phyloP scores from a whole-genome alignment of 306 rosid genomes.

The Prunus dulcis region DNA sequence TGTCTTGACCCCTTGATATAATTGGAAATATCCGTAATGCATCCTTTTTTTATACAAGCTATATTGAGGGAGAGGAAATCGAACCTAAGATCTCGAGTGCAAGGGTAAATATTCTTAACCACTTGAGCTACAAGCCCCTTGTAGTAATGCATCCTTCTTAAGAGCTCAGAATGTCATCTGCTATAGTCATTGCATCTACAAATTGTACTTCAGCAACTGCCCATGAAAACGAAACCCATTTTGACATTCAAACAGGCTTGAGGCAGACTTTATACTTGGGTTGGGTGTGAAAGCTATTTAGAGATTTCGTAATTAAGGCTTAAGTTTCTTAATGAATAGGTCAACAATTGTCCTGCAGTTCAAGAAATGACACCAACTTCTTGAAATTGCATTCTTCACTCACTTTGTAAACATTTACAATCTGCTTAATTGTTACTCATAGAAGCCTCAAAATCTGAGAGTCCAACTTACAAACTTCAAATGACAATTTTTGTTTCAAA shows the following conservation, averaged over 20 bases:
- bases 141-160: too few species aligned
- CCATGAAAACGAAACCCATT: not conserved
- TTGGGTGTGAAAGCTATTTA: not conserved
- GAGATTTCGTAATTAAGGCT: not conserved
- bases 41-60: too few species aligned
- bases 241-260: not conserved
- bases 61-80: too few species aligned
- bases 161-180: too few species aligned
- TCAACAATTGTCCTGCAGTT: not conserved
- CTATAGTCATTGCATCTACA: too few species aligned
- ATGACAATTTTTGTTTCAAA: not conserved
- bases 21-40: too few species aligned
- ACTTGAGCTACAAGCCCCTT: too few species aligned
- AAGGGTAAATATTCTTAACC: too few species aligned
- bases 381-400: not conserved
- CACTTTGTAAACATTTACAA: not conserved
- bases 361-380: not conserved
- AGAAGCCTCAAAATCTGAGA: not conserved
- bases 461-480: slow-evolving; percentile 14
- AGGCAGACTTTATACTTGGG: not conserved
- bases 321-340: not conserved
- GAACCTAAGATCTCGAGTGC: too few species aligned
- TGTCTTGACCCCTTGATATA: not conserved
- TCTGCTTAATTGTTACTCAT: not conserved
- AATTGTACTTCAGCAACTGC: not conserved